Conservation (phyloP, 2,329 filamentous ascomycete genomes). For the Xylaria sp. region DNA sequence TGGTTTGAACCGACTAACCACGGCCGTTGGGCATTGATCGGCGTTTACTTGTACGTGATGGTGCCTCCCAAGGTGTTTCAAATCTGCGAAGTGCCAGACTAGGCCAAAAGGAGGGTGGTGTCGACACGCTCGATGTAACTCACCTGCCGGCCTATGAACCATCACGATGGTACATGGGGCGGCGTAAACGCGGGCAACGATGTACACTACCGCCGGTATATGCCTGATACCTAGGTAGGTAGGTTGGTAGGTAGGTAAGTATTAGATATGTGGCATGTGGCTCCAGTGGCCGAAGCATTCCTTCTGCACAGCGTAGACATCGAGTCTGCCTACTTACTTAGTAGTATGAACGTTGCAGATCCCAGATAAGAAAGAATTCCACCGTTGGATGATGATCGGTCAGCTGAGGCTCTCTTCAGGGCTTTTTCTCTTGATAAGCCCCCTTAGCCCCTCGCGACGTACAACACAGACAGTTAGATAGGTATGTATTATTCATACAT, state of each 20-base stretch:
- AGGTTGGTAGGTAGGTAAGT: not conserved
- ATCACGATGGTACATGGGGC: slow-evolving; percentile 27
- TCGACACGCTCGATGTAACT: slow-evolving; percentile 43
- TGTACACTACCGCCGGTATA: not conserved
- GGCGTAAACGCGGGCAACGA: slow-evolving; percentile 13
- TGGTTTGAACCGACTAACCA: not conserved
- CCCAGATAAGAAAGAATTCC: slow-evolving; percentile 8
- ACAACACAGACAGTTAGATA: too few species aligned
- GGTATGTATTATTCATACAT: too few species aligned
- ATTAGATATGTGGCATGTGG: not conserved
- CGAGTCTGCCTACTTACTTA: not conserved
- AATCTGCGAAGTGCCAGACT: slow-evolving; percentile 42
- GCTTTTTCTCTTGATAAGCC: not conserved
- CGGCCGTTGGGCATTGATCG: slow-evolving; percentile 43
- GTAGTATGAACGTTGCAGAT: slow-evolving; percentile 19
- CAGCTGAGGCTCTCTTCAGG: slow-evolving; percentile 18
- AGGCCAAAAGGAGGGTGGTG: slow-evolving; percentile 43
- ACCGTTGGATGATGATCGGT: not conserved
- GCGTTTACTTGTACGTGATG: slow-evolving; percentile 47
- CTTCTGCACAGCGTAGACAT: not conserved
- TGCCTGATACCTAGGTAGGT: not conserved
- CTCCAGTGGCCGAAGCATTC: slow-evolving; percentile 17
- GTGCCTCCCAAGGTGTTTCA: slow-evolving; percentile 48
- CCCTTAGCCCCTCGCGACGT: too few species aligned
- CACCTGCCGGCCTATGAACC: slow-evolving; percentile 22